phyloP scores from a whole-genome alignment of 352 stramenopile species.

The Achlya hypogyna region DNA sequence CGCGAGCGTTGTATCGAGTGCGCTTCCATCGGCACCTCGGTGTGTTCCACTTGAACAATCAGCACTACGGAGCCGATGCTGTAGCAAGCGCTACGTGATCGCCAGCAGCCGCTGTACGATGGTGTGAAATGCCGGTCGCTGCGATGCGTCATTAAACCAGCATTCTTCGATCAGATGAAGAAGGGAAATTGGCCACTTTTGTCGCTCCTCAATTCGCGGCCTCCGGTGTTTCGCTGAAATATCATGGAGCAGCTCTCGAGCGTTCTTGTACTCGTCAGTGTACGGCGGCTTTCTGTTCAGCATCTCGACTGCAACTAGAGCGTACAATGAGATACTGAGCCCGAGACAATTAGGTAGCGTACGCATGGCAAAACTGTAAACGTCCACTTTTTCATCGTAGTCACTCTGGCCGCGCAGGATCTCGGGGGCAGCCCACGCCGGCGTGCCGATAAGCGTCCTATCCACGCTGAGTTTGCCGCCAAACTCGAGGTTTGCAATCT shows the following conservation, averaged over 20 bases:
- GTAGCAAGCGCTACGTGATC: too few relatives aligned
- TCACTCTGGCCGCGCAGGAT: background rate
- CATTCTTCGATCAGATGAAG: background rate
- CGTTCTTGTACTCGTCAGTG: background rate
- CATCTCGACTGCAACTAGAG: background rate
- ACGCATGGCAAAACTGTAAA: slow-evolving; percentile 17
- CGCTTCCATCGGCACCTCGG: too few relatives aligned
- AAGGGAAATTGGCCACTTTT: background rate
- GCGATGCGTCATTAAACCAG: background rate
- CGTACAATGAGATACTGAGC: background rate
- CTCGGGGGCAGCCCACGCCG: slow-evolving; percentile 12
- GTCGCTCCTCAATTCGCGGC: background rate
- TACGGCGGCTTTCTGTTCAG: background rate
- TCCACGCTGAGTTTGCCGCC: background rate
- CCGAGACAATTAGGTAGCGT: background rate
- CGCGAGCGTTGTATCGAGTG: too few relatives aligned
- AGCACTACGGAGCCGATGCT: too few relatives aligned
- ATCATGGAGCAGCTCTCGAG: background rate
- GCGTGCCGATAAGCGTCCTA: background rate
- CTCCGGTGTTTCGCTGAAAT: background rate
- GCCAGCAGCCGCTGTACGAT: too few relatives aligned
- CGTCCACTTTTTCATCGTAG: slow-evolving; percentile 17
- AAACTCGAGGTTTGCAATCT: background rate
- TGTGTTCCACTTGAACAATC: too few relatives aligned
- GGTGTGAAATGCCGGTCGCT: background rate